Percentiles rank a stretch among this genome's conserved stretches.
These are phyloP conservation scores for Trichoderma asperellum DNA, from an alignment of 2,329 filamentous ascomycete species.

Conservation along the genomic window DNA sequence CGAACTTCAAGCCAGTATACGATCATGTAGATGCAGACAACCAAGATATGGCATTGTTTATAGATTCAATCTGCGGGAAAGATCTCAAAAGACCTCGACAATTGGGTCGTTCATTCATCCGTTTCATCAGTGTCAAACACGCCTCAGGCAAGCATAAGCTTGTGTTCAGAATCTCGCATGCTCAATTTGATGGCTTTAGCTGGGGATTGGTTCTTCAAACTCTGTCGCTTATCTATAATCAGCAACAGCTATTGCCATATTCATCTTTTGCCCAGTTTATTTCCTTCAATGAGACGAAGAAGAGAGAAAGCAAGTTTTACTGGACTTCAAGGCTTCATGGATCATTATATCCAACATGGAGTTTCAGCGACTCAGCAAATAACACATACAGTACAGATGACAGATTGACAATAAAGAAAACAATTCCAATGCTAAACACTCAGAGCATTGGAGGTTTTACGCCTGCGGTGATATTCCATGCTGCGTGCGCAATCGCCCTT, in stretches of 20 bases:
- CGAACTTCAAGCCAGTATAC: constrained; percentile 4
- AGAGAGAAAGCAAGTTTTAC: neutral
- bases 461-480: constrained; percentile 13
- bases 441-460: neutral
- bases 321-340: constrained; percentile 14
- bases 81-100: constrained; percentile 17
- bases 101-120: constrained; percentile 18
- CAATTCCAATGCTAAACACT: neutral
- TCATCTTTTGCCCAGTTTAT: constrained; percentile 11
- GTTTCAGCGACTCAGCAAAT: neutral
- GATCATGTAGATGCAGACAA: constrained; percentile 16
- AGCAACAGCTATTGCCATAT: neutral
- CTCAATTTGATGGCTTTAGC: constrained; percentile 27
- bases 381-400: neutral
- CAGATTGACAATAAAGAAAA: constrained; percentile 6
- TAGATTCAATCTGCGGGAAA: neutral
- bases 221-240: neutral
- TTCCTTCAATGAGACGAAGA: neutral
- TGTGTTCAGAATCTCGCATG: constrained; percentile 26
- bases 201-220: constrained; percentile 19
- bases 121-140: constrained; percentile 9
- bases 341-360: constrained; percentile 14
- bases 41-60: constrained; percentile 10
- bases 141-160: constrained; percentile 18
- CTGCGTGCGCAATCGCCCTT: constrained; percentile 19